Conservation (phyloP, 805 yeast species). For the Allodekkera sacchari region DNA sequence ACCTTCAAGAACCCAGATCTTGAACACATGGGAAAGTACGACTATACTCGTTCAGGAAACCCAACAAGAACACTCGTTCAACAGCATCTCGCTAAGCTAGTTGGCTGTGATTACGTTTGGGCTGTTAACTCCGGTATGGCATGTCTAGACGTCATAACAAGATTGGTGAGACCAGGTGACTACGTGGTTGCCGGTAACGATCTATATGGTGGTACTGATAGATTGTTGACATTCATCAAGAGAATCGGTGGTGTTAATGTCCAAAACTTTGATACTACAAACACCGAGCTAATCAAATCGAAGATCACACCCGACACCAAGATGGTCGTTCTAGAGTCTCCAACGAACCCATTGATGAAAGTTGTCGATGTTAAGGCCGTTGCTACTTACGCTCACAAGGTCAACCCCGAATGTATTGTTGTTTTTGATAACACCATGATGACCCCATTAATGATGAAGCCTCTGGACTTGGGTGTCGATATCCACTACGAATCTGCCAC, state of each 20-base stretch:
- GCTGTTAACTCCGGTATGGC: slow-evolving; percentile 94
- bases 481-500: slow-evolving; percentile 93
- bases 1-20: slow-evolving; percentile 79
- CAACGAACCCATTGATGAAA: slow-evolving; percentile 89
- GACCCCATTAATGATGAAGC: slow-evolving; percentile 82
- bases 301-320: slow-evolving; percentile 52
- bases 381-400: slow-evolving; percentile 54
- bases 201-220: slow-evolving; percentile 87
- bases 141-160: slow-evolving; percentile 67
- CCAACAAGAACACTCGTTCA: slow-evolving; percentile 84
- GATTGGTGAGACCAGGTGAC: slow-evolving; percentile 73
- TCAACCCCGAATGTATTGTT: slow-evolving; percentile 59
- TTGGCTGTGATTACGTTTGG: slow-evolving; percentile 67
- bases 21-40: slow-evolving; percentile 71
- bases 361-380: slow-evolving; percentile 72
- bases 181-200: slow-evolving; percentile 93
- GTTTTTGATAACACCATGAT: slow-evolving; percentile 96
- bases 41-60: slow-evolving; percentile 87
- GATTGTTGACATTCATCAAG: slow-evolving; percentile 67
- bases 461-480: slow-evolving; percentile 80
- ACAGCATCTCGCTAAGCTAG: slow-evolving; percentile 65
- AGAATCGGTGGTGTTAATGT: slow-evolving; percentile 58
- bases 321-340: slow-evolving; percentile 81
- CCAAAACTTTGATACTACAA: slow-evolving; percentile 75
- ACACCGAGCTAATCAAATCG: slow-evolving; percentile 49